Conservation (phyloP, 2,329 filamentous ascomycete genomes). For the Nothophoma quercina region DNA sequence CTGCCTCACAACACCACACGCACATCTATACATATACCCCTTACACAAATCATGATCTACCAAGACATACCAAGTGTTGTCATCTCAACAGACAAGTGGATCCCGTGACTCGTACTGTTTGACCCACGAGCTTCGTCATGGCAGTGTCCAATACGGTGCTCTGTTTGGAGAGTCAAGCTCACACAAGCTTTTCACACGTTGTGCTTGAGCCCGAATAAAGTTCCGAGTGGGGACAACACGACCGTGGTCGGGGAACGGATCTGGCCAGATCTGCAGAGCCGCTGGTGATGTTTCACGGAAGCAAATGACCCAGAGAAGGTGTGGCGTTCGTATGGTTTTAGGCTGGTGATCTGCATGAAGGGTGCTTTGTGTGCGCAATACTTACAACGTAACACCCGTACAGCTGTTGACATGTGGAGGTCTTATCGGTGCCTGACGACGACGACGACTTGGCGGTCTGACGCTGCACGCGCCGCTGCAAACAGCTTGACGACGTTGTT, state of each 20-base stretch:
- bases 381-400: slow-evolving; percentile 2
- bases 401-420: background rate
- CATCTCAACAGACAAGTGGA: background rate
- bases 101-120: slow-evolving; percentile 24
- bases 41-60: background rate
- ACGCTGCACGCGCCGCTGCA: background rate
- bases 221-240: slow-evolving; percentile 5
- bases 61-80: slow-evolving; percentile 7
- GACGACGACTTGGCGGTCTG: slow-evolving; percentile 9
- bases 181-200: slow-evolving; percentile 22
- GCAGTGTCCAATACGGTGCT: background rate
- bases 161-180: slow-evolving; percentile 17
- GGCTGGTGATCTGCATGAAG: slow-evolving; percentile 3
- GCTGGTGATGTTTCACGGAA: slow-evolving; percentile 16
- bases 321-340: slow-evolving; percentile 4
- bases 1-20: background rate
- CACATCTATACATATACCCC: slow-evolving; percentile 9
- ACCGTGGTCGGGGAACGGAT: background rate
- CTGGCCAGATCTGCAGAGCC: slow-evolving; percentile 16
- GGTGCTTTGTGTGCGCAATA: background rate
- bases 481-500: background rate
- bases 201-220: slow-evolving; percentile 13
- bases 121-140: slow-evolving; percentile 24
- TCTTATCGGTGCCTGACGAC: background rate
- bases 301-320: background rate